Conservation (phyloP, 192 early-diverging fungal species). For the Backusella morwellensis region DNA sequence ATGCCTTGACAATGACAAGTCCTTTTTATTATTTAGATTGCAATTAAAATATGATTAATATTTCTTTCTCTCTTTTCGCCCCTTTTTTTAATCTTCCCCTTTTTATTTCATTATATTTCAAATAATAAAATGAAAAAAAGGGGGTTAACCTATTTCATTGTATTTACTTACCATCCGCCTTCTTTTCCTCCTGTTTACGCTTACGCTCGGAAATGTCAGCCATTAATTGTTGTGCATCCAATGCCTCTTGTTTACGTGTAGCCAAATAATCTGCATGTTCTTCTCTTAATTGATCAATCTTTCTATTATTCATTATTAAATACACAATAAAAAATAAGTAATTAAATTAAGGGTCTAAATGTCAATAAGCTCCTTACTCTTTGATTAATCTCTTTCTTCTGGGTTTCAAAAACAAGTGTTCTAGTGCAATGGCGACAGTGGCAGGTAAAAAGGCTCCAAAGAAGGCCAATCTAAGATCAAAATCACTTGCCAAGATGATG, state of each 20-base stretch:
- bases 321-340: conserved; percentile 13
- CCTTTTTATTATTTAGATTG: conserved; percentile 26
- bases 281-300: conserved; percentile 56
- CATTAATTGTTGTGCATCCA: conserved; percentile 75
- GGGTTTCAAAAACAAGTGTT: conserved; percentile 62
- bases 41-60: background rate
- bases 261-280: conserved; percentile 62
- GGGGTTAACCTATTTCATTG: background rate
- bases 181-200: conserved; percentile 60
- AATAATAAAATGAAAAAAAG: background rate
- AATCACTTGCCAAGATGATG: conserved; percentile 56
- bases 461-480: conserved; percentile 53
- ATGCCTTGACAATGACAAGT: conserved; percentile 81
- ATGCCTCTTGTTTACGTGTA: conserved; percentile 72
- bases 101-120: background rate
- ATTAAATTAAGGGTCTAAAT: background rate
- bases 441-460: conserved; percentile 55
- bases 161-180: conserved; percentile 43
- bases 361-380: conserved; percentile 33
- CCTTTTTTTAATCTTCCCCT: background rate
- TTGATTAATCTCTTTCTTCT: conserved; percentile 49
- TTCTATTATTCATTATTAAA: conserved; percentile 29
- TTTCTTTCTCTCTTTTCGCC: background rate
- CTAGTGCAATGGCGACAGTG: conserved; percentile 46
- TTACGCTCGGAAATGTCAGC: conserved; percentile 65